These are phyloP conservation scores for Paraphysoderma sedebokerense DNA, from an alignment of 371 early-diverging fungal genomes.

Conservation along the genomic window DNA sequence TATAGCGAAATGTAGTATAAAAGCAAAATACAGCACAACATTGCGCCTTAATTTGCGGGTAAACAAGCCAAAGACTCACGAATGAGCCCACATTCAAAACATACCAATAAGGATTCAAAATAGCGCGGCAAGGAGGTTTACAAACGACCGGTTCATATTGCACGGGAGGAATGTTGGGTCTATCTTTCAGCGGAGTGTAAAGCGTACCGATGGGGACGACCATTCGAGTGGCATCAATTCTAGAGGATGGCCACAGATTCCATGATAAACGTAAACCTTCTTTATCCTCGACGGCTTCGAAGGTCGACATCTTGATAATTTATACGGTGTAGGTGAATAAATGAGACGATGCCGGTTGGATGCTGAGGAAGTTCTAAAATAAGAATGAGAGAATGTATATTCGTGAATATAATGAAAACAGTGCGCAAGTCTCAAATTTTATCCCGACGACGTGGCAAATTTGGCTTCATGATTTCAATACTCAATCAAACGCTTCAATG, in stretches of 20 bases:
- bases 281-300: slow-evolving; percentile 14
- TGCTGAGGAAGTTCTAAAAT: too few relatives aligned
- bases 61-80: background rate
- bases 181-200: slow-evolving; percentile 94
- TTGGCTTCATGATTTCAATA: too few relatives aligned
- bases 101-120: slow-evolving; percentile 96
- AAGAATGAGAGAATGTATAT: too few relatives aligned
- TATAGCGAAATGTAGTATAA: background rate
- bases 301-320: background rate
- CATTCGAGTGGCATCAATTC: slow-evolving; percentile 80
- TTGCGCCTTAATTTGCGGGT: background rate
- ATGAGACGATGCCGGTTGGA: too few relatives aligned
- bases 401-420: too few relatives aligned
- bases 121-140: slow-evolving; percentile 87
- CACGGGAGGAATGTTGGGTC: slow-evolving; percentile 66
- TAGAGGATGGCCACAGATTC: slow-evolving; percentile 96
- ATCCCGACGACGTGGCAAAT: too few relatives aligned
- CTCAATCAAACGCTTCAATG: too few relatives aligned
- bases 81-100: background rate
- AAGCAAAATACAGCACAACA: background rate
- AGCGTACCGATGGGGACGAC: slow-evolving; percentile 93
- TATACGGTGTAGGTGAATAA: too few relatives aligned
- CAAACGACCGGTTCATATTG: slow-evolving; percentile 96
- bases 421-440: too few relatives aligned
- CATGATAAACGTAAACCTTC: slow-evolving; percentile 96